phyloP scores from a whole-genome alignment of 2,329 filamentous ascomycete genomes.

The Juglanconis sp. region DNA sequence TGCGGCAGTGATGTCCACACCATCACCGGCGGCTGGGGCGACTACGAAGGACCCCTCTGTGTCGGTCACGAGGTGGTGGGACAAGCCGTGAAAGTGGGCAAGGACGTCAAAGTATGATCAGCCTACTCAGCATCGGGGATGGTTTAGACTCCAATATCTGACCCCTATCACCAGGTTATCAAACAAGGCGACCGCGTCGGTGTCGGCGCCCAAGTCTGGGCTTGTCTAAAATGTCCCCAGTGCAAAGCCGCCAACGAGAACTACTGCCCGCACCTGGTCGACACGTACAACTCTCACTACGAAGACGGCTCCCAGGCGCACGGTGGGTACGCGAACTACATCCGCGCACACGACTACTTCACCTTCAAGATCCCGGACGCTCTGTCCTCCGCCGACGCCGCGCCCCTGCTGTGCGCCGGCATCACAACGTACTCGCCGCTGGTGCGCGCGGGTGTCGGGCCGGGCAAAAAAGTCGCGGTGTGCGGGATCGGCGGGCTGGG shows the following conservation, averaged over 20 bases:
- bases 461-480: constrained; percentile 68
- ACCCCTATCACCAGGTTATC: constrained; percentile 32
- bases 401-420: constrained; percentile 75
- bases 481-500: constrained; percentile 72
- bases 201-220: constrained; percentile 57
- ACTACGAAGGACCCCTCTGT: constrained; percentile 42
- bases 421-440: constrained; percentile 72
- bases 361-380: constrained; percentile 55
- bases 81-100: constrained; percentile 46
- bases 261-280: constrained; percentile 42
- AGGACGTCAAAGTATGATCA: constrained; percentile 26
- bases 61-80: constrained; percentile 62
- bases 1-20: constrained; percentile 61
- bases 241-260: constrained; percentile 49
- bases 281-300: constrained; percentile 58
- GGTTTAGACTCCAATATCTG: constrained; percentile 27
- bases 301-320: constrained; percentile 54
- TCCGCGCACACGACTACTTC: constrained; percentile 55
- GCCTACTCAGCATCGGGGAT: constrained; percentile 27
- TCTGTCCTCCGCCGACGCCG: constrained; percentile 45
- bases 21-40: constrained; percentile 53
- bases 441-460: constrained; percentile 62
- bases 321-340: constrained; percentile 57
- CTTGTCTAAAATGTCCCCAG: constrained; percentile 50
- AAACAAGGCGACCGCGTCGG: constrained; percentile 63